Base-by-base conservation (phyloP, 192 early-diverging fungal species). In the Mortierella antarctica region DNA sequence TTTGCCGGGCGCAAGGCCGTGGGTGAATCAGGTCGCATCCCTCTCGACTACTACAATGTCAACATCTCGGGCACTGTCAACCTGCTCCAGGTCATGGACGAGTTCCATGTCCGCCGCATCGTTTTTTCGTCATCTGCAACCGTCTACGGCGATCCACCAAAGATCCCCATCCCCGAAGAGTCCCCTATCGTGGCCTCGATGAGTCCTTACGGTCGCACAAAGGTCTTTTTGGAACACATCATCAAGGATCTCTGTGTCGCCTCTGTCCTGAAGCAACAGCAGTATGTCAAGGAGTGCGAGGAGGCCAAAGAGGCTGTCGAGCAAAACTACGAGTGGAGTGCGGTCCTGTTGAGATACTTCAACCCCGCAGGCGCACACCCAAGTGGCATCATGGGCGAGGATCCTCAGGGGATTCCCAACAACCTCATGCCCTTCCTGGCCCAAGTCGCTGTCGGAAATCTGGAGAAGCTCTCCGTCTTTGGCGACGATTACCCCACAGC, bases 171-270 rank as follows among this genome's bases (percentile, higher is more conserved):
- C 59, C 77, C 89, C 50, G 92, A 94, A 51, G 89, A 90, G 14
- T 92, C 92, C 57, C 76, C 75, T 21, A 88, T 90, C 21, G 82
- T 88, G 9, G 94, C 96, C 6, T 91, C 95, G 41, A 91, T 87
- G 70, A 97, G 96, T 83, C 94, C 96, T 18, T 99, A 99, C 70
- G 97, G 97, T 41, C 90, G 95, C 59, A 97, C 97, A n/a, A 99
- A 99, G 67, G 86, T 97, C n/a, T 95, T 90, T 78, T 91, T 94
- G 62, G 97, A 99, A 77, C 89, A 88, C 78, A 90, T 95, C 41
- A 86, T 98, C 65, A 83, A 84, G 45, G 95, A 96, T 62, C 88
- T 93, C 71, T 92, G 86, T 74, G 70, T 65, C 3, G 88, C 91
- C 6, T 72, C 77, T 11, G 49, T 41, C 5, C 21, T 64, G 13